Conservation (phyloP, 495 filamentous ascomycete species). For the Hypoxylon rickii region DNA sequence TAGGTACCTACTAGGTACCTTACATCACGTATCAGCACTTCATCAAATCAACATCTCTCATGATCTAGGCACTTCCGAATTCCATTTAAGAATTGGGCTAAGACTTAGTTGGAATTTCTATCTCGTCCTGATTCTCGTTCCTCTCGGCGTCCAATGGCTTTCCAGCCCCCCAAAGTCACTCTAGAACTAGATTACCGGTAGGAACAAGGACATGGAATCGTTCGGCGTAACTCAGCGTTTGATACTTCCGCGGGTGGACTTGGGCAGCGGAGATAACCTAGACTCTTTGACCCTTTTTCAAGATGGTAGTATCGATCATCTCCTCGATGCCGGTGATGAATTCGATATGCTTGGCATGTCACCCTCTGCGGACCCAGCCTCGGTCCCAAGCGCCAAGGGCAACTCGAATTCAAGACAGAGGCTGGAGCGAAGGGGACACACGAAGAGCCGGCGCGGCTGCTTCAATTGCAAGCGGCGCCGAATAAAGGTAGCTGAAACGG, state of each 20-base stretch:
- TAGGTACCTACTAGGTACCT: no score
- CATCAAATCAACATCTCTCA: no score
- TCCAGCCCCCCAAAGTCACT: not conserved
- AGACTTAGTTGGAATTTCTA: no score
- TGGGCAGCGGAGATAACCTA: conserved; percentile 30
- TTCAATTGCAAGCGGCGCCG: conserved; percentile 66
- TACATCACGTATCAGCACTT: no score
- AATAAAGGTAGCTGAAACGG: conserved; percentile 63
- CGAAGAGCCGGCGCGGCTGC: conserved; percentile 66
- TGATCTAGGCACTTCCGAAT: no score
- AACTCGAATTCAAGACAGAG: conserved; percentile 33
- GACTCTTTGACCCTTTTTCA: conserved; percentile 41
- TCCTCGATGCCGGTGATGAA: conserved; percentile 34
- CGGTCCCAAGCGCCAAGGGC: not conserved
- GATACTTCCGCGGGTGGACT: conserved; percentile 30
- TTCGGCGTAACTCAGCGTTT: conserved; percentile 27
- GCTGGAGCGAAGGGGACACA: conserved; percentile 56
- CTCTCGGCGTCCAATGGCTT: not conserved
- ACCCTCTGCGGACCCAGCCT: conserved; percentile 4
- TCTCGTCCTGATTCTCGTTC: no score
- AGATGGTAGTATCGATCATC: conserved; percentile 40
- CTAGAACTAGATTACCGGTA: not conserved
- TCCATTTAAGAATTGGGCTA: not conserved
- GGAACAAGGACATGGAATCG: conserved; percentile 21
- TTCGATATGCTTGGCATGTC: conserved; percentile 5